Conservation (phyloP, 2,329 filamentous ascomycete species). For the Cladosporium phlei region DNA sequence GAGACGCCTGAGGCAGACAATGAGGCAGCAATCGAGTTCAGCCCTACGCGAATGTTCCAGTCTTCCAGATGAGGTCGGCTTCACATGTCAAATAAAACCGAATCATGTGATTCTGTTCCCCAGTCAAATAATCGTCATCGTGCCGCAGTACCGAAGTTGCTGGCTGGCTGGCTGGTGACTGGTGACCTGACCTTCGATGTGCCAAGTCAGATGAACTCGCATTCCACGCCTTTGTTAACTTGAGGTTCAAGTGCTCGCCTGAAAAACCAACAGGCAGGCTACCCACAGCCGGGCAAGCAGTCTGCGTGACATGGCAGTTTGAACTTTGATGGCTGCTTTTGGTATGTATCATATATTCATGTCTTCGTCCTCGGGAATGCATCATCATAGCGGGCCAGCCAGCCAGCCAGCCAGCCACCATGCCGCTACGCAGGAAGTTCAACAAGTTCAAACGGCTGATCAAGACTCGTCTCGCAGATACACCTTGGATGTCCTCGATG, state of each 20-base stretch:
- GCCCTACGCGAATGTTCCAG: too few species aligned
- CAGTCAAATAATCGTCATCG: slow-evolving; percentile 1
- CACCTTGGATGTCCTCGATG: slow-evolving; percentile 52
- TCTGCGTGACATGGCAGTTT: slow-evolving; percentile 14
- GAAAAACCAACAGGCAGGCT: too few species aligned
- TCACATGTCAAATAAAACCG: neutral
- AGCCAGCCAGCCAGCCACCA: slow-evolving; percentile 1
- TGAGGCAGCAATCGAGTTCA: too few species aligned
- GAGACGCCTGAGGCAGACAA: neutral
- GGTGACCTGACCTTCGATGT: neutral
- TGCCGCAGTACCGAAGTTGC: neutral
- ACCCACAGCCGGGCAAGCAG: slow-evolving; percentile 4
- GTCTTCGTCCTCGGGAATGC: neutral
- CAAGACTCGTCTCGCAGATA: slow-evolving; percentile 25
- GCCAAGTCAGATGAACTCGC: slow-evolving; percentile 7
- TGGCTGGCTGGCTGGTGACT: neutral
- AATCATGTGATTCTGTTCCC: neutral
- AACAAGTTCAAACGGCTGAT: slow-evolving; percentile 19
- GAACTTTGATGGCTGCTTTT: slow-evolving; percentile 26
- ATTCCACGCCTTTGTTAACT: too few species aligned
- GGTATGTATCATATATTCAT: slow-evolving; percentile 16
- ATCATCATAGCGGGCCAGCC: neutral
- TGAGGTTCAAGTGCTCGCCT: slow-evolving; percentile 10
- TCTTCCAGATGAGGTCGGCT: too few species aligned
- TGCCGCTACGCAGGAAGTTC: slow-evolving; percentile 14